Conservation (phyloP, 78 protist species). For the Dictyostelium firmibasis region DNA sequence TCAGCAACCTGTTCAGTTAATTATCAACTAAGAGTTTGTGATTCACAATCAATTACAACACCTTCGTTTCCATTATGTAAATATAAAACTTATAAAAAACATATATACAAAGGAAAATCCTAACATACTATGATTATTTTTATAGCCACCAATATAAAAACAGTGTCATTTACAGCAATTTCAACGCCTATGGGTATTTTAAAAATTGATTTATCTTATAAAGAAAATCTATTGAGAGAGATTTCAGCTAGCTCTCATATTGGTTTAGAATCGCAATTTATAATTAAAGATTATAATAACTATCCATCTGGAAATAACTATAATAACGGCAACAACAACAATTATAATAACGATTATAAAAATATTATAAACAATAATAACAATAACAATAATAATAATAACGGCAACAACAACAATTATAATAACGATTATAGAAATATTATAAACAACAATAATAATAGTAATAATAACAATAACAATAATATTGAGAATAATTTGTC, state of each 20-base stretch:
- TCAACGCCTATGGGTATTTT: conserved; percentile 43
- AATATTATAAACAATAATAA: background rate
- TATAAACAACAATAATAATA: background rate
- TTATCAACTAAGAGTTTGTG: conserved; percentile 59
- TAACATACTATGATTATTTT: background rate
- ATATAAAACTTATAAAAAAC: background rate
- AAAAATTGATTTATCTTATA: conserved; percentile 20
- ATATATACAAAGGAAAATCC: background rate
- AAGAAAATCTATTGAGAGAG: conserved; percentile 33
- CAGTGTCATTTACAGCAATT: conserved; percentile 37
- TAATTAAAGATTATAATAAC: conserved; percentile 68
- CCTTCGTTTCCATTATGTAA: conserved; percentile 62
- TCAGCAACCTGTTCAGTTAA: conserved; percentile 48
- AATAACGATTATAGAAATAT: background rate
- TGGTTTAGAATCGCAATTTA: conserved; percentile 68
- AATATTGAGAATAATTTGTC: background rate
- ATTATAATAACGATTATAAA: background rate
- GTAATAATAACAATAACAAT: background rate
- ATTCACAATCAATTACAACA: background rate
- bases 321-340: background rate
- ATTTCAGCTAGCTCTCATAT: conserved; percentile 51
- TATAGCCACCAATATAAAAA: conserved; percentile 47
- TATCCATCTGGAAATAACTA: background rate
- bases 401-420: background rate
- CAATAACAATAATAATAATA: background rate